Evolutionary conservation across 2,329 filamentous ascomycete species (phyloP).

Genomic region (Colletotrichum lentis): DNA sequence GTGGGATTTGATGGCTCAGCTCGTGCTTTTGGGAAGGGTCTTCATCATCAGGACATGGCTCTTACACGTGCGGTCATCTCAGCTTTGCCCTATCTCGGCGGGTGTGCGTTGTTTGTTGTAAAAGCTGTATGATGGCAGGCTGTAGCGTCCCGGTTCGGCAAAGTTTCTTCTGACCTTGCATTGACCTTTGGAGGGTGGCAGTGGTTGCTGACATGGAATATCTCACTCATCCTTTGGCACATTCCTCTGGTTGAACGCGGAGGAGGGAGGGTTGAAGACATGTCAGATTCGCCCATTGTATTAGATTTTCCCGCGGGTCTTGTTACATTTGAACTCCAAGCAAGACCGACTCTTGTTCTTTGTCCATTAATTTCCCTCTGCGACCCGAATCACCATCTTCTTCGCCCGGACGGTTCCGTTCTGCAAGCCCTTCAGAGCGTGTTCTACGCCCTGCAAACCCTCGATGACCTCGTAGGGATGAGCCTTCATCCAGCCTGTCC

Average conservation of each 20-base stretch:
- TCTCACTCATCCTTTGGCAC: neutral
- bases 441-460: slow-evolving; percentile 31
- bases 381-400: slow-evolving; percentile 39
- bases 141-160: too few relatives aligned
- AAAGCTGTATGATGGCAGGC: neutral
- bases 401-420: slow-evolving; percentile 37
- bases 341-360: neutral
- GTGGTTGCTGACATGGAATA: neutral
- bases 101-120: neutral
- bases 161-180: too few relatives aligned
- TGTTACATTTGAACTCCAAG: neutral
- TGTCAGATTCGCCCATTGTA: neutral
- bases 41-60: too few relatives aligned
- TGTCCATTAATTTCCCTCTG: slow-evolving; percentile 27
- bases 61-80: neutral
- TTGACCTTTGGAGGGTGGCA: too few relatives aligned
- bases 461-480: slow-evolving; percentile 38
- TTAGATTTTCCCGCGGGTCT: too few relatives aligned
- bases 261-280: neutral
- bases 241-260: neutral
- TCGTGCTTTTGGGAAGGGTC: neutral
- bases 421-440: slow-evolving; percentile 32
- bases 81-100: neutral
- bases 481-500: slow-evolving; percentile 37
- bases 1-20: neutral